A percentile compares a stretch with the other conserved stretches of the same genome.
Conservation (phyloP, 2,329 filamentous ascomycete genomes). For the Epichloe aotearoae region DNA sequence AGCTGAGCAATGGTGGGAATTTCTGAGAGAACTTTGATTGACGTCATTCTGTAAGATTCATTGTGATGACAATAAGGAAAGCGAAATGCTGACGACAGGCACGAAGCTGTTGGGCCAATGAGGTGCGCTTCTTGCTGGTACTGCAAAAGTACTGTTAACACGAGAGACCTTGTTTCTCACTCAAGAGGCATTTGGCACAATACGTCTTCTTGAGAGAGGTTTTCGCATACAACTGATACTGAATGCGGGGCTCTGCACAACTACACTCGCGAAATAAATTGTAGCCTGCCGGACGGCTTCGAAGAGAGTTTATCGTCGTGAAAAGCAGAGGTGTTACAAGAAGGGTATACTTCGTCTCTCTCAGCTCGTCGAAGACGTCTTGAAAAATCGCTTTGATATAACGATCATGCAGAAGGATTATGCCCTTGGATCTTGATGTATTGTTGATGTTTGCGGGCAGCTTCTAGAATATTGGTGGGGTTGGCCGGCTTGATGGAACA, state of each 20-base stretch:
- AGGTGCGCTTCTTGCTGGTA: not conserved
- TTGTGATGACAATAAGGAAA: not conserved
- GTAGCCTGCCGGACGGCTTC: not conserved
- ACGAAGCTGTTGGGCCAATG: not conserved
- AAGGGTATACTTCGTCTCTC: not conserved
- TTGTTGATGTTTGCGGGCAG: not conserved
- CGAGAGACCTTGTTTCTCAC: not conserved
- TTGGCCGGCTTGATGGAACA: not conserved
- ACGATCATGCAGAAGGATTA: not conserved
- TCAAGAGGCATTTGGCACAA: not conserved
- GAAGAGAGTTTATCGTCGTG: not conserved
- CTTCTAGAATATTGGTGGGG: not conserved
- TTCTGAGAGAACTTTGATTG: constrained; percentile 29
- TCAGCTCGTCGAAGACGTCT: not conserved
- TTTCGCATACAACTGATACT: not conserved
- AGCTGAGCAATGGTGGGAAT: constrained; percentile 52
- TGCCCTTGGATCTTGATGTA: not conserved
- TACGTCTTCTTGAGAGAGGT: not conserved
- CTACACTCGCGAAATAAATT: not conserved
- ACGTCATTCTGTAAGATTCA: not conserved
- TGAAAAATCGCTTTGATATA: not conserved
- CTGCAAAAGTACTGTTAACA: too few species aligned
- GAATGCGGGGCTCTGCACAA: not conserved
- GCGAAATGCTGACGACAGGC: not conserved
- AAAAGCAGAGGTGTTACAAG: not conserved